phyloP scores from a whole-genome alignment of 2,329 filamentous ascomycete genomes.

The Trichoderma breve region DNA sequence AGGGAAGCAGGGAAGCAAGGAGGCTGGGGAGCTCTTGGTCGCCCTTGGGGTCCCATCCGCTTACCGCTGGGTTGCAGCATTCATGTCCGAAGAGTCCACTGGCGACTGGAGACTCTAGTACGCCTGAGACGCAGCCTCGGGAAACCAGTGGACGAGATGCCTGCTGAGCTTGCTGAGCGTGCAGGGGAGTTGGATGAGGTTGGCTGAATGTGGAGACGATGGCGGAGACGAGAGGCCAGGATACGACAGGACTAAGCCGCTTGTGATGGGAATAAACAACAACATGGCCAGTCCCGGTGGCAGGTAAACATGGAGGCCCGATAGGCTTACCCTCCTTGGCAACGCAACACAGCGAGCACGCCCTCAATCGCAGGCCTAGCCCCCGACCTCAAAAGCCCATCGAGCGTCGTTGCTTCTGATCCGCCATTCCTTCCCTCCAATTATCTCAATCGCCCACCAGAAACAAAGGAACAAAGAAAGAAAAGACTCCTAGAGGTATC shows the following conservation, averaged over 20 bases:
- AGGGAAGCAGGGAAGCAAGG: slow-evolving; percentile 14
- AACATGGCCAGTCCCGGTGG: slow-evolving; percentile 19
- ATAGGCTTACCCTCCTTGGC: slow-evolving; percentile 28
- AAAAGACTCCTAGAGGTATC: slow-evolving; percentile 38
- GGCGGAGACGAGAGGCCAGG: slow-evolving; percentile 21
- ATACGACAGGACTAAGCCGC: slow-evolving; percentile 25
- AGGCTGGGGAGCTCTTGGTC: slow-evolving; percentile 19
- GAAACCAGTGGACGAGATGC: slow-evolving; percentile 17
- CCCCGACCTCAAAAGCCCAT: slow-evolving; percentile 42
- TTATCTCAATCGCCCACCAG: slow-evolving; percentile 38
- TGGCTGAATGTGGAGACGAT: slow-evolving; percentile 21
- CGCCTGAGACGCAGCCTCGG: slow-evolving; percentile 21
- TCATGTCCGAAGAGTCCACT: slow-evolving; percentile 19
- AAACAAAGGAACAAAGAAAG: slow-evolving; percentile 32
- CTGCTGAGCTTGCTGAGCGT: slow-evolving; percentile 21
- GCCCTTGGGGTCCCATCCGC: slow-evolving; percentile 14
- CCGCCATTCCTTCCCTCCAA: slow-evolving; percentile 35
- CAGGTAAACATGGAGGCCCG: slow-evolving; percentile 25
- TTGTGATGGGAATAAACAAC: slow-evolving; percentile 30
- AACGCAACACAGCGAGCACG: slow-evolving; percentile 22
- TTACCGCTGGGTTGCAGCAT: slow-evolving; percentile 23
- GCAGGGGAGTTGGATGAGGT: slow-evolving; percentile 21
- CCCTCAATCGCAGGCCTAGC: slow-evolving; percentile 30
- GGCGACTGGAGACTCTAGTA: slow-evolving; percentile 18
- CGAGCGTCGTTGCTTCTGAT: slow-evolving; percentile 33